Evolutionary conservation across 2,329 filamentous ascomycete species (phyloP), one percentile per base, ranked within the genome.

Genomic region (Talaromyces atroroseus): DNA sequence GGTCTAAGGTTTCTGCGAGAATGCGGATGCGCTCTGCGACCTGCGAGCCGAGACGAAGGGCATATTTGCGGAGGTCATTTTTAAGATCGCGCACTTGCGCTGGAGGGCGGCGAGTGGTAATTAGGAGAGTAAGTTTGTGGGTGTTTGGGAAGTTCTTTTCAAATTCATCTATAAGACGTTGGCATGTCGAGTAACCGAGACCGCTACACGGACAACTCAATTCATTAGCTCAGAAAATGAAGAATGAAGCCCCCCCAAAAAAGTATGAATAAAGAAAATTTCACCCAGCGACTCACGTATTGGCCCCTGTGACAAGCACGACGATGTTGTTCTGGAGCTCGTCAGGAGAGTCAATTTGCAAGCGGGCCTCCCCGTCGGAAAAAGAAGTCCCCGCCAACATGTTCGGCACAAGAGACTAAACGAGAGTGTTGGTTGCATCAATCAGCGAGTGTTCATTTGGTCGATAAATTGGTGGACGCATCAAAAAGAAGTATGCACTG

Each of bases 81-180:
- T 49, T 48, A 5, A 53, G 51, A 10, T 42, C 24, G 62, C 85
- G 80, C 12, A 95, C 80, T 12, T 80, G 77, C 16, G 75, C 71
- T 62, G 89, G 80, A 65, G 86, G 87, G 61, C 92, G 88, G 61
- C 92, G 88, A 1, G 92, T 96, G 5, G 90, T 95, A 61, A 90
- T 85, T 61, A 96, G 84, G 54, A 96, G 80, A 63, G 90, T 82
- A 46, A 97, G 82, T 65, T 87, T 84, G 57, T 89, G 81, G 29
- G 79, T 78, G 49, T 83, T 77, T 29, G 87, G 82, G 36, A 84
- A 85, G 12, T 83, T 83, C 58, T 79, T 76, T 58, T 95, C 83
- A 77, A 96, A 96, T 66, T 95, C 89, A 76, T 96, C 90, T 64
- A 95, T 92, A 56, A 96, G 80, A 59, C 90, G 89, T 67, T 88